A percentile compares a stretch with the other conserved stretches of the same genome.
phyloP scores from a whole-genome alignment of 371 early-diverging fungal genomes.

The Rhizomucor pusillus region DNA sequence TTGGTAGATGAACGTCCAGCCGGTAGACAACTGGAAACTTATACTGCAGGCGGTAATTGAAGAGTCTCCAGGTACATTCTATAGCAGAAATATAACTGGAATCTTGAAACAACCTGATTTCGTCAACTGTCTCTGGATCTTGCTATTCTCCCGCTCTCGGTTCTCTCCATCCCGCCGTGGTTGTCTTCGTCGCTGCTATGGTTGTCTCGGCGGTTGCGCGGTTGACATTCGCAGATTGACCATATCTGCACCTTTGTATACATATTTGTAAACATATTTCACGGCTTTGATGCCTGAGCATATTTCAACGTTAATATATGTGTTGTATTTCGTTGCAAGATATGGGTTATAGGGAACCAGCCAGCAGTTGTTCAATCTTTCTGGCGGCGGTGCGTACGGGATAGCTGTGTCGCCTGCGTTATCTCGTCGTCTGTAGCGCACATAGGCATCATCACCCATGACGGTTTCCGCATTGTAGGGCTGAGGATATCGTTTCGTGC shows the following conservation, averaged over 20 bases:
- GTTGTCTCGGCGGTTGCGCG: too few species aligned
- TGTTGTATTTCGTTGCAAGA: slow-evolving; percentile 33
- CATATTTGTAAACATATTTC: slow-evolving; percentile 42
- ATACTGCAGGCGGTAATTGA: slow-evolving; percentile 17
- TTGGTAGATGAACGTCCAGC: slow-evolving; percentile 18
- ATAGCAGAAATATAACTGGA: slow-evolving; percentile 31
- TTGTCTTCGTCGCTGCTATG: too few species aligned
- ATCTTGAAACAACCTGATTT: slow-evolving; percentile 17
- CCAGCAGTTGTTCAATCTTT: slow-evolving; percentile 26
- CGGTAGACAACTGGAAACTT: slow-evolving; percentile 12
- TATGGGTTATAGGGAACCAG: slow-evolving; percentile 34
- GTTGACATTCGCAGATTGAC: neutral
- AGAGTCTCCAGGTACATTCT: slow-evolving; percentile 25
- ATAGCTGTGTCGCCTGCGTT: neutral
- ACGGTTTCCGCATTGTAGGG: slow-evolving; percentile 7
- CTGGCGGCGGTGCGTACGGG: neutral
- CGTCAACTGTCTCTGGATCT: slow-evolving; percentile 9
- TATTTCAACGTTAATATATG: slow-evolving; percentile 39
- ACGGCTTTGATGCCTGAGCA: slow-evolving; percentile 18
- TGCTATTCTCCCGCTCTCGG: too few species aligned
- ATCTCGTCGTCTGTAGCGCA: slow-evolving; percentile 1
- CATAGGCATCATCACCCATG: slow-evolving; percentile 5
- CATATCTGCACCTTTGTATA: slow-evolving; percentile 32
- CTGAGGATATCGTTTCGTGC: slow-evolving; percentile 24
- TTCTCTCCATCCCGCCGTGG: too few species aligned